Conservation (phyloP, 2,329 filamentous ascomycete species). For the Fusarium sp. region DNA sequence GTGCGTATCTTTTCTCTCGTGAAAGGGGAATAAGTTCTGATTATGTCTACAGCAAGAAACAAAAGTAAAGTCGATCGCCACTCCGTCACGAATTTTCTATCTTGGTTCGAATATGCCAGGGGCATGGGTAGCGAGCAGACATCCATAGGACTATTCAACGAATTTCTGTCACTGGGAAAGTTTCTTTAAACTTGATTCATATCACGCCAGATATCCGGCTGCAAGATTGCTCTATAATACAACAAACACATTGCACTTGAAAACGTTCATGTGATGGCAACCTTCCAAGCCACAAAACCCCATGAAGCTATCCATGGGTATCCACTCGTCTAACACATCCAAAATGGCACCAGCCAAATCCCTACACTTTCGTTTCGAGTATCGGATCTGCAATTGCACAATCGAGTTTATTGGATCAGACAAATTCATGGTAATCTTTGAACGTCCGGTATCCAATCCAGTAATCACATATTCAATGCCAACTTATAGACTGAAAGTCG, state of each 20-base stretch:
- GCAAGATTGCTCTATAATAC: not conserved
- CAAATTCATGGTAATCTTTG: constrained; percentile 10
- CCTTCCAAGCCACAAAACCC: not conserved
- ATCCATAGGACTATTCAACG: not conserved
- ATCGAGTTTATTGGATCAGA: not conserved
- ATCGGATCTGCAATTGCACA: not conserved
- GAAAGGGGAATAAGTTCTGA: constrained; percentile 14
- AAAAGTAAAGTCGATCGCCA: constrained; percentile 22
- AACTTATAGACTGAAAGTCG: not conserved
- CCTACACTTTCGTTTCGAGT: constrained; percentile 3
- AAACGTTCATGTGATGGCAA: not conserved
- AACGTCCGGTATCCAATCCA: constrained; percentile 12
- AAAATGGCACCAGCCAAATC: not conserved
- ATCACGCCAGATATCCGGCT: not conserved
- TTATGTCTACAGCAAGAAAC: constrained; percentile 33
- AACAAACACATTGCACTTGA: not conserved
- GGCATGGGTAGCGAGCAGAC: not conserved
- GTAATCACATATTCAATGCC: not conserved
- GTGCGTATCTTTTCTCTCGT: constrained; percentile 1
- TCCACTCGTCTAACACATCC: not conserved
- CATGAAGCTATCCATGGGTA: not conserved
- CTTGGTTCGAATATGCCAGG: not conserved
- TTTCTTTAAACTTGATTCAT: not conserved
- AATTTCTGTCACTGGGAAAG: not conserved
- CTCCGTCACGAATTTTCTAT: not conserved